Evolutionary conservation across 805 yeast species (phyloP).

Genomic region (Ogataea angusta): DNA sequence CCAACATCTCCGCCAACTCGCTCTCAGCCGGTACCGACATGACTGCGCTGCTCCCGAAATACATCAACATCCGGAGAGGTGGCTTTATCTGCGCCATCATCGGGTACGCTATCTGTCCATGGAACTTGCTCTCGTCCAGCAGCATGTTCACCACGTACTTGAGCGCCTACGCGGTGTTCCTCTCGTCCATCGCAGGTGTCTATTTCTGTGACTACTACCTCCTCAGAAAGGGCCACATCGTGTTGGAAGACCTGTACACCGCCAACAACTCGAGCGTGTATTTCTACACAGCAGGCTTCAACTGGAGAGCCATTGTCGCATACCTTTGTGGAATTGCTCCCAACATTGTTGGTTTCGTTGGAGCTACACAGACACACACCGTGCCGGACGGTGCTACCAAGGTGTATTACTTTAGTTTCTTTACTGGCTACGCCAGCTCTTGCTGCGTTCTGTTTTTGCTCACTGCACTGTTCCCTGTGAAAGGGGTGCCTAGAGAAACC

Average conservation of each 20-base stretch:
- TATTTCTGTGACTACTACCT: constrained; percentile 64
- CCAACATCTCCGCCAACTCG: constrained; percentile 71
- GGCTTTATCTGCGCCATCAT: constrained; percentile 71
- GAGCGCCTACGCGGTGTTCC: constrained; percentile 77
- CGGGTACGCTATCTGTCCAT: constrained; percentile 74
- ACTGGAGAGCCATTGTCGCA: constrained; percentile 83
- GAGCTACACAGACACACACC: constrained; percentile 64
- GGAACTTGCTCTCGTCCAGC: constrained; percentile 71
- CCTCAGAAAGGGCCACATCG: constrained; percentile 69
- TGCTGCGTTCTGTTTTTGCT: constrained; percentile 52
- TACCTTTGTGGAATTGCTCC: constrained; percentile 79
- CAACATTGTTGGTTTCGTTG: constrained; percentile 83
- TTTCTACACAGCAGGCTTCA: constrained; percentile 63
- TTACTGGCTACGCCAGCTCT: constrained; percentile 68
- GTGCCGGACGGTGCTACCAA: constrained; percentile 79
- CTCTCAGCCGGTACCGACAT: constrained; percentile 72
- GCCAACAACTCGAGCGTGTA: constrained; percentile 46
- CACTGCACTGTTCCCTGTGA: constrained; percentile 48
- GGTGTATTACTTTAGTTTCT: constrained; percentile 70
- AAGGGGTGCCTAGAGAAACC: constrained; percentile 35
- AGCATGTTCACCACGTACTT: constrained; percentile 76
- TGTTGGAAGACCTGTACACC: constrained; percentile 61
- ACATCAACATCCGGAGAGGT: constrained; percentile 74
- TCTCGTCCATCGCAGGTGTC: constrained; percentile 81
- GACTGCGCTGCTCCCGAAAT: constrained; percentile 62